Percentiles rank a stretch among this genome's conserved stretches.
Conservation (phyloP, 306 rosid species). For the Purshia tridentata region DNA sequence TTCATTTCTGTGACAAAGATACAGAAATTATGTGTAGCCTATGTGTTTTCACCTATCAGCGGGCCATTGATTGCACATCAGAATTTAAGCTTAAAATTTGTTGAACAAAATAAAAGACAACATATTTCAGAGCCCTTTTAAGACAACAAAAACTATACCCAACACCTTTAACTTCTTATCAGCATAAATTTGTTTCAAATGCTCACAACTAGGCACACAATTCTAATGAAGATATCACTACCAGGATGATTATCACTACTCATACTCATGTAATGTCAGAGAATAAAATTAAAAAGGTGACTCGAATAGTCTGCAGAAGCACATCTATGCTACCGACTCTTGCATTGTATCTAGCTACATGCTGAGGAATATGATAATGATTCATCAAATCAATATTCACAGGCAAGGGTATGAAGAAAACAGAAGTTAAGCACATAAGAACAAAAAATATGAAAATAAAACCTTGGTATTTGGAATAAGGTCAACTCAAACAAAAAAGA, state of each 20-base stretch:
- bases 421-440: conserved; percentile 4
- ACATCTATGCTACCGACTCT: background rate
- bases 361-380: background rate
- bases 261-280: background rate
- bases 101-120: background rate
- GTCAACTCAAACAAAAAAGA: conserved; percentile 5
- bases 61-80: background rate
- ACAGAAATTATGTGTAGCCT: background rate
- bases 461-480: conserved; percentile 16
- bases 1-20: background rate
- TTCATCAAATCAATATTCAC: background rate
- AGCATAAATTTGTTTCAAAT: background rate
- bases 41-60: background rate
- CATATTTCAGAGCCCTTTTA: background rate
- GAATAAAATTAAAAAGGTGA: background rate
- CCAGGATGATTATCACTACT: background rate
- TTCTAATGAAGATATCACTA: background rate
- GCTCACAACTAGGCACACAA: background rate
- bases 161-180: background rate
- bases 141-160: background rate
- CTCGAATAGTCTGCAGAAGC: background rate
- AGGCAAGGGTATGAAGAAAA: background rate
- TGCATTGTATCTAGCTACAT: background rate
- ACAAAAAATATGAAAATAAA: background rate
- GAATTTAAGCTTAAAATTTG: background rate